Evolutionary conservation across 2,329 filamentous ascomycete genomes (phyloP).

Genomic region (Fusarium nelsonii): DNA sequence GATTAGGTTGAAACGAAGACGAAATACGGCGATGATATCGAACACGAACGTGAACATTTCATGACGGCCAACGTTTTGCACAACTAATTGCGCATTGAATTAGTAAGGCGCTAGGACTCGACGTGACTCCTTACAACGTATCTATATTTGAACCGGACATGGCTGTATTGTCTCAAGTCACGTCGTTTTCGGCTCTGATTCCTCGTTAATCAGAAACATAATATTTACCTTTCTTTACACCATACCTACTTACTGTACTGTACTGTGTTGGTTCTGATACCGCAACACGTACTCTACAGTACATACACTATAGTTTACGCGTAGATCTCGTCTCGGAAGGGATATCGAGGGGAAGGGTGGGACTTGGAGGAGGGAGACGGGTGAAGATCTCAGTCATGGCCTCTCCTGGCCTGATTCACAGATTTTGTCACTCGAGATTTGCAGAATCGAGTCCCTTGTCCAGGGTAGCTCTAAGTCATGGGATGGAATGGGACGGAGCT

Average conservation of each 20-base stretch:
- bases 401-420: conserved; percentile 25
- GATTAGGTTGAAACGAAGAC: conserved; percentile 1
- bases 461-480: conserved; percentile 39
- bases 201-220: conserved; percentile 25
- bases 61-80: conserved; percentile 6
- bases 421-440: conserved; percentile 16
- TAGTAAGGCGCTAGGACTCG: not conserved
- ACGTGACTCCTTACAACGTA: not conserved
- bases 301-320: not conserved
- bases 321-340: conserved; percentile 25
- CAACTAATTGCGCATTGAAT: conserved; percentile 7
- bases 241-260: not conserved
- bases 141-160: conserved; percentile 4
- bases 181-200: conserved; percentile 19
- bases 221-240: conserved; percentile 32
- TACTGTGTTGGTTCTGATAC: not conserved
- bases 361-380: not conserved
- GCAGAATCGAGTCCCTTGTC: conserved; percentile 11
- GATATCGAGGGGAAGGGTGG: conserved; percentile 1
- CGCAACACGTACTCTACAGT: not conserved
- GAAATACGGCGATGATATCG: not conserved
- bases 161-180: conserved; percentile 28
- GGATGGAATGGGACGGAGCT: conserved; percentile 19
- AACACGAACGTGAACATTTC: conserved; percentile 6
- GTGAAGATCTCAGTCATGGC: conserved; percentile 15